Evolutionary conservation across 176 grass and related monocot genomes (phyloP), one percentile per base, ranked within the genome.

Genomic region (Triticum monococcum): DNA sequence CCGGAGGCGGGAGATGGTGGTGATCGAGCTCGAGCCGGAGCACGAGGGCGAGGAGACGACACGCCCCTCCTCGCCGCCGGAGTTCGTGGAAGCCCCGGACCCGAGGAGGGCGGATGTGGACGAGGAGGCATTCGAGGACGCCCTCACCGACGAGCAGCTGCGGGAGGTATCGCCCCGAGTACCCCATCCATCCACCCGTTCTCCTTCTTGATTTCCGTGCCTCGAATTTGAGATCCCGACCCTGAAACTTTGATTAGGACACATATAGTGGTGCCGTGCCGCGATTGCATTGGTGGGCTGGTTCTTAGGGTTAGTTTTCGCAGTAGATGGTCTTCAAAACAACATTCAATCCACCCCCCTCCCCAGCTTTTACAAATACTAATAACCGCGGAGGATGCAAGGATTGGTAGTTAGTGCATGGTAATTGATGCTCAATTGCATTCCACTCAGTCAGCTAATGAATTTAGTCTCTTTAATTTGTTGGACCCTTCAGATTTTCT

Each of bases 111-210:
- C 71, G 83, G 78, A 54, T 72, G 61, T 83, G 50, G 86, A 75
- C 3, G 92, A 91, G 36, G 96, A 95, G 30, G 60, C 80, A 57
- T 98, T 98, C 75, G 93, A 98, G 88, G 93, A 95, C 87, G 93
- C 93, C 13, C 89, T 98, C 68, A 95, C 96, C 26, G 93, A 95
- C 45, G 96, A 98, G 75, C 96, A 98, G 85, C 77, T 98, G 59
- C 86, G 77, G 23, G 93, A 94, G 96, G 96, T 98, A 73, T 20
- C 38, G 12, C 63, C 31, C 1, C 54, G 16, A 31, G 46, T 63
- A 9, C 9, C 80, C 52, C 37, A 41, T 78, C 56, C 57, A 36
- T 43, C 62, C 41, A 9, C 23, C 11, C 57, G 2, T 25, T 45
- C 57, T 1, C 13, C 20, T 5, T 74, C 64, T 33, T 16, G 9